Percentiles rank a stretch among this genome's conserved stretches.
phyloP scores from a whole-genome alignment of 441 rosid genomes.

The Brassica hybrid region DNA sequence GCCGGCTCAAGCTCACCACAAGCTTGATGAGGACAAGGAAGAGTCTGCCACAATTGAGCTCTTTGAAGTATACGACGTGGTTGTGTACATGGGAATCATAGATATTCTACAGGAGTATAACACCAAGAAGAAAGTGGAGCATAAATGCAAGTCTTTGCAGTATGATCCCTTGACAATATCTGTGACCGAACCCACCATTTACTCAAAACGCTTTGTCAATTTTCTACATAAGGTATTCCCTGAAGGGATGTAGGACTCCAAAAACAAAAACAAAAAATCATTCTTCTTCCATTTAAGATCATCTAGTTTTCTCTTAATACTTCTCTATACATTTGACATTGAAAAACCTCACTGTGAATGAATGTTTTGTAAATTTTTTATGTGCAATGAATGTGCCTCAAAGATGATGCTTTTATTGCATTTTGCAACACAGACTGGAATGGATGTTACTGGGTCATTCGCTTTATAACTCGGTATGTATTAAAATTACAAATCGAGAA shows the following conservation, averaged over 20 bases:
- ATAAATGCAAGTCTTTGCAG: conserved; percentile 66
- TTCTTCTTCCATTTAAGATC: conserved; percentile 2
- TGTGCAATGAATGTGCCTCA: conserved; percentile 13
- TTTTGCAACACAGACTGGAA: background rate
- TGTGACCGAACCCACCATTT: conserved; percentile 63
- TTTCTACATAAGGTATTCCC: conserved; percentile 75
- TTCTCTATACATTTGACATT: conserved; percentile 17
- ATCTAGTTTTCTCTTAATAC: conserved; percentile 8
- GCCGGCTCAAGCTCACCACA: conserved; percentile 82
- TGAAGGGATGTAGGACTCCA: conserved; percentile 25
- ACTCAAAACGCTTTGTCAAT: conserved; percentile 67
- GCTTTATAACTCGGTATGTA: conserved; percentile 9
- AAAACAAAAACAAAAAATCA: background rate
- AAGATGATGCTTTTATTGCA: conserved; percentile 3
- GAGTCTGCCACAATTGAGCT: conserved; percentile 64
- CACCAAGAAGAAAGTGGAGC: conserved; percentile 70
- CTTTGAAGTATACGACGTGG: conserved; percentile 80
- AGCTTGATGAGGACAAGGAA: conserved; percentile 48
- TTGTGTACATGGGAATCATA: conserved; percentile 87
- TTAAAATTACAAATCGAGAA: conserved; percentile 24
- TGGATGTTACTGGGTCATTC: background rate
- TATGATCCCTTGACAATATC: conserved; percentile 67
- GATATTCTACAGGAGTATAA: conserved; percentile 85
- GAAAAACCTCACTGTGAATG: conserved; percentile 16
- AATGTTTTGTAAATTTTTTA: conserved; percentile 10